Conservation (phyloP, 305 asterid species). For the Vinca major region DNA sequence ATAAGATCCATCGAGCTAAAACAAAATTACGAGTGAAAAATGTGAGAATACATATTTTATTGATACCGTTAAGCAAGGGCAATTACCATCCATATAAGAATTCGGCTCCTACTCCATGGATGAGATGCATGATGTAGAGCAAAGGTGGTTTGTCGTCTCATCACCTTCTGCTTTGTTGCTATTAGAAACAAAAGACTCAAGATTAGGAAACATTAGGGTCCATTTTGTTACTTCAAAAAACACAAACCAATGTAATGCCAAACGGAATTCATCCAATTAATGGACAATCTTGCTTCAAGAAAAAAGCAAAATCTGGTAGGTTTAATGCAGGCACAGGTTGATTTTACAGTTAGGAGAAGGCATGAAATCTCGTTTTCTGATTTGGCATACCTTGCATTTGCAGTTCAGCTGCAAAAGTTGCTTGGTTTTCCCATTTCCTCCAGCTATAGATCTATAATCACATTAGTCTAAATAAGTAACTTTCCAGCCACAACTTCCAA, state of each 20-base stretch:
- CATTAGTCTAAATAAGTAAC: conserved; percentile 1
- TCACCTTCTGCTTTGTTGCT: conserved; percentile 51
- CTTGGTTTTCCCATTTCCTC: conserved; percentile 91
- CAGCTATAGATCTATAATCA: conserved; percentile 76
- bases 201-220: neutral
- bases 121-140: conserved; percentile 77
- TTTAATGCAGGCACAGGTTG: neutral
- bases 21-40: neutral
- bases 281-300: neutral
- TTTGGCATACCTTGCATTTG: conserved; percentile 40
- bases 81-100: conserved; percentile 86
- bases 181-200: neutral
- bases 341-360: neutral
- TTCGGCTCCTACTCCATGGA: conserved; percentile 78
- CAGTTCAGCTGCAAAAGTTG: conserved; percentile 35
- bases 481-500: neutral
- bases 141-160: conserved; percentile 82
- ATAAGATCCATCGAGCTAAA: neutral
- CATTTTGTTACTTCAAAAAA: neutral
- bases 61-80: conserved; percentile 6
- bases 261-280: neutral
- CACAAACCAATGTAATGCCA: neutral
- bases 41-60: neutral
- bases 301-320: neutral
- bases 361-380: neutral